Conservation (phyloP, 164 flowering plant genomes). For the Piper longum region DNA sequence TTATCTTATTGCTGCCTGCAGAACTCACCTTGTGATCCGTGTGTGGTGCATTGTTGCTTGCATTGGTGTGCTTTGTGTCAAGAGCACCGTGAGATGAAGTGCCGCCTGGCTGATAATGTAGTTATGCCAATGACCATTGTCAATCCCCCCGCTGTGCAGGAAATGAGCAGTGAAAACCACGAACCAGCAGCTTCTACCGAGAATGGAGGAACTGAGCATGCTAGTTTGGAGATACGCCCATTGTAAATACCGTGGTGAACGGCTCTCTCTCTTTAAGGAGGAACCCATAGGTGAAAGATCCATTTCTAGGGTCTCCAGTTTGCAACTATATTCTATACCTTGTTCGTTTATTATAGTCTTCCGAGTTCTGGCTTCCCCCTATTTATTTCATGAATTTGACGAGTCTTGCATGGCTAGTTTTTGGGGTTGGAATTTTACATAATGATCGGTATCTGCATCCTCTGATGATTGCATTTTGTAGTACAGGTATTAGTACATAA, state of each 20-base stretch:
- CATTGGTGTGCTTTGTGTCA: constrained; percentile 96
- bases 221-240: constrained; percentile 37
- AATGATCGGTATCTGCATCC: too few relatives aligned
- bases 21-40: constrained; percentile 97
- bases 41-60: constrained; percentile 85
- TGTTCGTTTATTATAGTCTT: too few relatives aligned
- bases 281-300: too few relatives aligned
- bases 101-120: constrained; percentile 56
- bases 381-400: too few relatives aligned
- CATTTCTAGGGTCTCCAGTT: too few relatives aligned
- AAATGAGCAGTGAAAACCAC: constrained; percentile 42
- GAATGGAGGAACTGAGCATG: constrained; percentile 12
- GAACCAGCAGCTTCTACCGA: constrained; percentile 19
- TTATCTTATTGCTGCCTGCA: constrained; percentile 15
- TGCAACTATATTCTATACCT: too few relatives aligned
- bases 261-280: neutral
- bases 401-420: too few relatives aligned
- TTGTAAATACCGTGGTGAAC: constrained; percentile 13
- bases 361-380: too few relatives aligned
- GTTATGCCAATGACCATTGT: constrained; percentile 67
- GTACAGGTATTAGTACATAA: too few relatives aligned
- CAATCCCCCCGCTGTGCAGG: constrained; percentile 83
- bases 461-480: too few relatives aligned
- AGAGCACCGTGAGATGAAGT: constrained; percentile 94
- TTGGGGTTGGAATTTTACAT: too few relatives aligned